Evolutionary conservation across 805 yeast species (phyloP), one percentile per base, ranked within the genome.

Genomic region (Hanseniaspora guilliermondii): DNA sequence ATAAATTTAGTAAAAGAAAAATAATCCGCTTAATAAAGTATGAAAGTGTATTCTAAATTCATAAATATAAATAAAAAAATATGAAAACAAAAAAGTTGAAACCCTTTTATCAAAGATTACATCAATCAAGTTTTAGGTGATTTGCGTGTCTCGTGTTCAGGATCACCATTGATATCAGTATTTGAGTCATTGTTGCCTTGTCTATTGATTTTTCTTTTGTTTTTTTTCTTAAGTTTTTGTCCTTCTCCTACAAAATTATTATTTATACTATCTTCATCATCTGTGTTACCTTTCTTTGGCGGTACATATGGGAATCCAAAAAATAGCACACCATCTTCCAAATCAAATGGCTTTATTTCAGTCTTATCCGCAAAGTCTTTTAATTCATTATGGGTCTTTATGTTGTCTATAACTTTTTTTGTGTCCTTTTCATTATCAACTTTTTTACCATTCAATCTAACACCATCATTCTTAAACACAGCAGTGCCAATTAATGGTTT

Each of bases 271-370:
- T 65, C 62, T 4, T n/a, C 27, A 7, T 21, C 21, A 2, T 21
- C 35, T 5, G 63, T 67, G 3, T 63, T 64, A 8, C 58, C 62
- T 7, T 58, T 60, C 11, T 64, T 70, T 25, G 74, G 75, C 3
- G 77, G 65, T 0, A 69, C 65, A 1, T 84, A 77, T 0, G 97
- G 97, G 65, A 82, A 93, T 0, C 99, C 99, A 66, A 93, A 89
- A 64, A 93, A 93, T 14, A 93, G 72, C 66, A 87, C 91, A 24
- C 95, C 95, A 39, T 77, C 83, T 0, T 96, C 94, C 41, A 93
- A 70, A 6, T 73, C 68, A 54, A 93, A 70, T 9, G 88, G 85
- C 1, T 79, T 85, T 0, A 95, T 85, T 5, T 80, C 77, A n/a
- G 38, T 36, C 2, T 36, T 25, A 14, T n/a, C n/a, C 3, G 17